Conservation (phyloP, 2,329 filamentous ascomycete species). For the Clarireedia hainanense region DNA sequence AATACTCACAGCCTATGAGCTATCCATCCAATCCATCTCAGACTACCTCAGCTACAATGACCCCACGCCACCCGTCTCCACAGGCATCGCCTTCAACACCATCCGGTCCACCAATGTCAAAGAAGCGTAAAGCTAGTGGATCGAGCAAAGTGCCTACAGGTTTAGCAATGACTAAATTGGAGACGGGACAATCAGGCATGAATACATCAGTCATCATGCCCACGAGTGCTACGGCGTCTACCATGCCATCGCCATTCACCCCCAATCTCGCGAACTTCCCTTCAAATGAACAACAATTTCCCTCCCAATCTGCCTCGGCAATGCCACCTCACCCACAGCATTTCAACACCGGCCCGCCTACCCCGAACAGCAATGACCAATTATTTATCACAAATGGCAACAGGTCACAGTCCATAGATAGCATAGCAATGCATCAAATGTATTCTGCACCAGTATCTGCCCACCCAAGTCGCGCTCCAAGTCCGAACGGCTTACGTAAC, state of each 20-base stretch:
- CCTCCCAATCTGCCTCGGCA: constrained; percentile 13
- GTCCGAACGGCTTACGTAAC: constrained; percentile 51
- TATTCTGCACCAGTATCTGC: constrained; percentile 66
- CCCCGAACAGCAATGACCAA: constrained; percentile 58
- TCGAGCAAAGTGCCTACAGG: constrained; percentile 62
- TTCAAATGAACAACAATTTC: constrained; percentile 28
- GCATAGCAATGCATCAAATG: constrained; percentile 53
- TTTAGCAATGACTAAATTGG: constrained; percentile 75
- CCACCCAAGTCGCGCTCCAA: constrained; percentile 71
- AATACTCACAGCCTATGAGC: constrained; percentile 21
- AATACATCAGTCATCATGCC: constrained; percentile 30
- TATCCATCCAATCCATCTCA: constrained; percentile 31
- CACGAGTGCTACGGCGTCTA: constrained; percentile 29
- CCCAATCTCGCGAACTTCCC: constrained; percentile 39
- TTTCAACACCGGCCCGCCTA: constrained; percentile 55
- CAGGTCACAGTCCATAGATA: constrained; percentile 58
- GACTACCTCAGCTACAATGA: constrained; percentile 38
- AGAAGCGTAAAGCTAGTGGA: constrained; percentile 75
- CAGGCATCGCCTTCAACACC: constrained; percentile 60
- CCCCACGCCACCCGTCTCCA: constrained; percentile 59
- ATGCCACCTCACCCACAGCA: constrained; percentile 28
- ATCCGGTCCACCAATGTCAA: constrained; percentile 59
- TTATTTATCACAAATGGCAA: constrained; percentile 47
- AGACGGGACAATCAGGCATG: constrained; percentile 40
- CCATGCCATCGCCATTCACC: constrained; percentile 46